Base-by-base conservation (phyloP, 768 basidiomycete species). In the Trametes punicea region DNA sequence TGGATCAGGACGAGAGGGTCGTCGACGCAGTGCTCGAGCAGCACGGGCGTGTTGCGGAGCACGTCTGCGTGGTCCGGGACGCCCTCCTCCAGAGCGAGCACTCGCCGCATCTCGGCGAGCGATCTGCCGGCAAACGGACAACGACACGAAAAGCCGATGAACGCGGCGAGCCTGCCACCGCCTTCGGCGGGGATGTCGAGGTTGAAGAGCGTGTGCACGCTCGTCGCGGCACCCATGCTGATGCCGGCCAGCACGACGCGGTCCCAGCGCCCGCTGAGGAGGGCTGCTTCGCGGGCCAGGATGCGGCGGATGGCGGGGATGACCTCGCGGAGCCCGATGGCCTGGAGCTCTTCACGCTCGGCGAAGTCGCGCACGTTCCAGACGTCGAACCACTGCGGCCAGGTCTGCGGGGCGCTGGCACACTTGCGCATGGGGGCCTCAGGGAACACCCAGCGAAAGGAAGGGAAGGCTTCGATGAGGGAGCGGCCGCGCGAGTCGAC, bases 311-410 rank as follows among this genome's bases (percentile, higher is more conserved):
- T 23, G 1, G 33, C 34, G 36, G 49, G 34, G 5, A 51, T 21
- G 34, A 39, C 34, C 39, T 51, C 49, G 27, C 49, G 49, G n/a
- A 51, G 36, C 6, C 49, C 49, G 10, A 9, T 20, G 2, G 49
- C 49, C 39, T 51, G 49, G 34, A 51, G 16, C 49, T 51, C 49
- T 36, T 51, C 49, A 20, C 26, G n/a, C 3, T 39, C 34, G 6
- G 49, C 36, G 34, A 51, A 51, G 39, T 51, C 36, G 5, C 13
- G 6, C 26, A 40, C 38, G 49, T 51, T 39, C 49, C 49, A 51
- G 20, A 51, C 49, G 36, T 51, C 49, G 49, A 51, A 51, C 49
- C 49, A 51, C 39, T 51, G 49, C 2, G 34, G 36, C 36, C 49
- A 51, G 7, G 11, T 27, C 25, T 13, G 16, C 8, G 49, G 49